Base-by-base conservation (phyloP, 192 early-diverging fungal species). In the Backusella morwellensis region DNA sequence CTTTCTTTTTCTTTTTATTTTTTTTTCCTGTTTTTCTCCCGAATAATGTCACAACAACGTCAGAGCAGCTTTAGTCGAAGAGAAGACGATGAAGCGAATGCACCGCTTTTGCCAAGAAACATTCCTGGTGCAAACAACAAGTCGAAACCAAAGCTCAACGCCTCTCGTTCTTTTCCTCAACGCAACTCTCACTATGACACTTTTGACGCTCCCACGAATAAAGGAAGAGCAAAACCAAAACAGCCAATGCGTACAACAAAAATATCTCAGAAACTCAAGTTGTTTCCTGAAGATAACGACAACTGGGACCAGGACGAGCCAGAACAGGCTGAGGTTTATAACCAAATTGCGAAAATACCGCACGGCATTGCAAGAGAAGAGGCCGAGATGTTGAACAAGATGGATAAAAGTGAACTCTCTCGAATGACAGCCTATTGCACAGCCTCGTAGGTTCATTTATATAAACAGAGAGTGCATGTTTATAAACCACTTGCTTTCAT, bases 211-310 rank as follows among this genome's bases (percentile, higher is more conserved):
- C 6, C 35, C 15, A 69, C 35, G 21, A 69, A n/a, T 23, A 70
- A 35, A 71, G 11, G 41, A 71, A 41, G 23, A 44, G 21, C 12
- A 34, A 91, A 88, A 72, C 54, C 84, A 36, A 90, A 91, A 84
- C 88, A 90, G 35, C 92, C 93, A 26, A 92, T 92, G 79, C 88
- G 96, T 72, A 97, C 95, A 21, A 95, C 96, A 52, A 97, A 97
- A 81, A 94, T 90, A n/a, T 94, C 95, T 44, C 94, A 96, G 80
- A 97, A 97, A 86, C 84, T 97, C 23, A 93, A 92, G n/a, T 83
- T 97, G 23, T 92, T 97, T 56, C 96, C 96, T 1, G 70, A 72
- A 72, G 70, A 72, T 12, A 36, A 50, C n/a, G 36, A 36, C 4
- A 32, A 41, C 23, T 50, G 26, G 29, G 91, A 93, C 59, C 90